phyloP scores from a whole-genome alignment of 768 basidiomycete genomes.

The Hortiboletus campestris region DNA sequence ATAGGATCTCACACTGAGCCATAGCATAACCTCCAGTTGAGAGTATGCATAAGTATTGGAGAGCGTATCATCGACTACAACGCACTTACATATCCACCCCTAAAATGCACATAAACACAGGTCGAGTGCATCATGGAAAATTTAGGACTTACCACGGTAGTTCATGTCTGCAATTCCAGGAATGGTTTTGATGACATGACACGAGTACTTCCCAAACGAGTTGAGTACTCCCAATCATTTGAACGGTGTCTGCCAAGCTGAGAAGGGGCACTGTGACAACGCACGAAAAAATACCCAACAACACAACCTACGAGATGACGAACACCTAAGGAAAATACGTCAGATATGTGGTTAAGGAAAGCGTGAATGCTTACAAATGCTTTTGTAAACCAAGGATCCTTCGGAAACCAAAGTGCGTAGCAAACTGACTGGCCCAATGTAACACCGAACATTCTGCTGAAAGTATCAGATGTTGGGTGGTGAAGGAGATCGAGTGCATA shows the following conservation, averaged over 20 bases:
- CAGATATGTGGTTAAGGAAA: background rate
- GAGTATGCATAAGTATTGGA: background rate
- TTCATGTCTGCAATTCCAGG: background rate
- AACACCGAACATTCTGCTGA: constrained; percentile 8
- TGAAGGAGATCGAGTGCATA: background rate
- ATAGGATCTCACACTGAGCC: background rate
- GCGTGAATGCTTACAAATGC: background rate
- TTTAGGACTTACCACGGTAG: background rate
- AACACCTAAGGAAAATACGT: constrained; percentile 2
- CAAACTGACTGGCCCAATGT: constrained; percentile 11
- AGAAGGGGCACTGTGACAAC: background rate
- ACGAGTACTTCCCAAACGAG: background rate
- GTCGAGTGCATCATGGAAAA: background rate
- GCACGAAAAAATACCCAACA: background rate
- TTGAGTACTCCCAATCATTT: constrained; percentile 1
- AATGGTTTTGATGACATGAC: background rate
- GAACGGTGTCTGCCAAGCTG: constrained; percentile 7
- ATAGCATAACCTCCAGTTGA: background rate
- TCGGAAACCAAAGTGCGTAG: constrained; percentile 11
- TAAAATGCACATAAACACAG: background rate
- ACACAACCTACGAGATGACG: background rate
- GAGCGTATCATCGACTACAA: background rate
- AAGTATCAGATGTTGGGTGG: background rate
- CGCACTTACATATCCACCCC: constrained; percentile 10
- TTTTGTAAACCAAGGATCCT: constrained; percentile 3